These are phyloP conservation scores for Uronychia setigera DNA, from an alignment of 73 alveolate species.

Conservation along the genomic window DNA sequence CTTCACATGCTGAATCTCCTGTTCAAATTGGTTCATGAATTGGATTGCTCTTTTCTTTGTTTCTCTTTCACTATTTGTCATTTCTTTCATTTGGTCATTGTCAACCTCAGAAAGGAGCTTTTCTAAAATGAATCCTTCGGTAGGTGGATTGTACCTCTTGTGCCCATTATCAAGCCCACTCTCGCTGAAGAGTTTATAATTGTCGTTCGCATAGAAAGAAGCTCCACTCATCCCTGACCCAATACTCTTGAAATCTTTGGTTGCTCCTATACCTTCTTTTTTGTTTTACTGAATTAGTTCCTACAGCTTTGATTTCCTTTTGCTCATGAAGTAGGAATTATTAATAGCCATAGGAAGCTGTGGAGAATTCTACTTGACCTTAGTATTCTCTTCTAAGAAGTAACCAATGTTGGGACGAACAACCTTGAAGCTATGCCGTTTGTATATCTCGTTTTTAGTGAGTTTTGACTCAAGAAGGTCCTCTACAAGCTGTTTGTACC, in stretches of 20 bases:
- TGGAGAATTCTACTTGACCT: not conserved
- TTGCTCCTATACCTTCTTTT: not conserved
- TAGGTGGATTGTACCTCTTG: not conserved
- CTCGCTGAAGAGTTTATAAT: not conserved
- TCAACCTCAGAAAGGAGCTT: too few relatives aligned
- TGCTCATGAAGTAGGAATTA: not conserved
- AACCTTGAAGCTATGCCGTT: not conserved
- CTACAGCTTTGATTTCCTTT: not conserved
- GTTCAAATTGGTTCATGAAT: too few relatives aligned
- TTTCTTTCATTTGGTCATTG: too few relatives aligned
- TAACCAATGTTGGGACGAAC: not conserved
- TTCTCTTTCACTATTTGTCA: too few relatives aligned
- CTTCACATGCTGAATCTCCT: too few relatives aligned
- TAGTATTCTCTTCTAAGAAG: not conserved
- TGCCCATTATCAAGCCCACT: not conserved
- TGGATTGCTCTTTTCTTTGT: too few relatives aligned
- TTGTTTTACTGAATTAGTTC: not conserved
- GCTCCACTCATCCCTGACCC: constrained; percentile 4
- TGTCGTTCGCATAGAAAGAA: not conserved
- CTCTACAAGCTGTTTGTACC: not conserved
- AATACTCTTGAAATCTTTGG: not conserved
- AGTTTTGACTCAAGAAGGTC: not conserved
- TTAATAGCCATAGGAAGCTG: not conserved
- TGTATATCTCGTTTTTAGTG: not conserved
- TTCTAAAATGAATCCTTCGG: not conserved